Base-by-base conservation (phyloP, 768 basidiomycete genomes). In the Mycena venus region DNA sequence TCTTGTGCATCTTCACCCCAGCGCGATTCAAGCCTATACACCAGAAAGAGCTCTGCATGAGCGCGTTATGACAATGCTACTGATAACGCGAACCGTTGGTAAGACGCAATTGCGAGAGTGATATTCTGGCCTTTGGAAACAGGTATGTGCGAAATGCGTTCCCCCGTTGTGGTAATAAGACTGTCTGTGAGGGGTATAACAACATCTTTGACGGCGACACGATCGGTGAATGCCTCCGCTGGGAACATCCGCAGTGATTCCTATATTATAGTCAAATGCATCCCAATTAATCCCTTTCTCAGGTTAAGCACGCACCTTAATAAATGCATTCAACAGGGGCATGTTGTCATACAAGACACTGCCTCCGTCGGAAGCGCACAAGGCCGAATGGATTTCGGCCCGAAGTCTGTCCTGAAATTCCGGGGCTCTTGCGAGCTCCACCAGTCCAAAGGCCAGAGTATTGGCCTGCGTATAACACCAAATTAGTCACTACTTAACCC, bases 1-100 rank as follows among this genome's bases (percentile, higher is more conserved):
- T n/a, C n/a, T n/a, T n/a, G n/a, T 19, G 73, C 59, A 42, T 74
- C 67, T 36, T 49, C 25, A 1, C 73, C 73, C 73, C 73, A 74
- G 25, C 67, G 49, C 23, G 66, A 68, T 8, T 38, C 34, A 8
- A 51, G 47, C 42, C 67, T 74, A 29, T 12, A 23, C 8, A 49
- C 9, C n/a, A 10, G 47, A 9, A 36, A 7, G 40, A 29, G 29
- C 29, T 11, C 15, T n/a, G 31, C 7, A 23, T 23, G 3, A 47
- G 36, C 11, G 23, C 3, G 21, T 8, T 8, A 6, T 31, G 17
- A 4, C 1, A 31, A 9, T 15, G 17, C 11, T 4, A 31, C 17
- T 6, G 21, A 25, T n/a, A 0, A 51, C 32, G 9, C 36, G 12
- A 36, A 74, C 73, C 60, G 31, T 15, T 74, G 66, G n/a, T 74